Base-by-base conservation (phyloP, 2,329 filamentous ascomycete species). In the Aspergillus pseudotamarii region DNA sequence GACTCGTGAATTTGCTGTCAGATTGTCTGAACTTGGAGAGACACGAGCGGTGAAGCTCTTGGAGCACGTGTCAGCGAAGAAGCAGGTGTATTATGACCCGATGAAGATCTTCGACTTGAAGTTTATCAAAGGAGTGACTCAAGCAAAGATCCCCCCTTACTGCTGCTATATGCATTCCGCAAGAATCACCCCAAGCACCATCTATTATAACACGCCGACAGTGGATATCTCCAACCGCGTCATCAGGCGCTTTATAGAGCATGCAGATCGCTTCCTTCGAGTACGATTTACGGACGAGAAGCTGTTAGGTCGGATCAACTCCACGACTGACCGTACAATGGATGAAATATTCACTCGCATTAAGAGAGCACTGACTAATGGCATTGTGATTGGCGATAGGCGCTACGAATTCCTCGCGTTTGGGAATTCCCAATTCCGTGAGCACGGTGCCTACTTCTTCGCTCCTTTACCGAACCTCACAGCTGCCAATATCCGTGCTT, bases 361-460 rank as follows among this genome's bases (percentile, higher is more conserved):
- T 23, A 87, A 88, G 66, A 85, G 90, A 55, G 86, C 90, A 0
- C 81, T 98, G 72, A 84, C 80, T 51, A 86, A 95, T 60, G 95
- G 95, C 0, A 94, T 99, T 67, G 83, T 83, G 0, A 89, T 99
- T 57, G 95, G 92, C 5, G 91, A 90, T 66, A 89, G 92, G 9
- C 87, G 88, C 63, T 99, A 93, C 76, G 86, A 94, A 69, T 98
- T 98, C 67, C 86, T 99, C 30, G 95, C 94, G 0, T 97, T 94
- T 79, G 94, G 95, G 0, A 98, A 95, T 76, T 97, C 95, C 0
- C 95, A 99, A 71, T 91, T 99, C 64, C 88, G 94, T 58, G 94
- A 98, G 73, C 89, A 94, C 69, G 91, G 94, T 0, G 94, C 92
- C 0, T 98, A 95, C 73, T 97, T 99, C 78, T 98, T 98, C 75